Evolutionary conservation across 1,139 yeast genomes (phyloP), one percentile per base, ranked within the genome.

Genomic region (Blastobotrys ciferrii): DNA sequence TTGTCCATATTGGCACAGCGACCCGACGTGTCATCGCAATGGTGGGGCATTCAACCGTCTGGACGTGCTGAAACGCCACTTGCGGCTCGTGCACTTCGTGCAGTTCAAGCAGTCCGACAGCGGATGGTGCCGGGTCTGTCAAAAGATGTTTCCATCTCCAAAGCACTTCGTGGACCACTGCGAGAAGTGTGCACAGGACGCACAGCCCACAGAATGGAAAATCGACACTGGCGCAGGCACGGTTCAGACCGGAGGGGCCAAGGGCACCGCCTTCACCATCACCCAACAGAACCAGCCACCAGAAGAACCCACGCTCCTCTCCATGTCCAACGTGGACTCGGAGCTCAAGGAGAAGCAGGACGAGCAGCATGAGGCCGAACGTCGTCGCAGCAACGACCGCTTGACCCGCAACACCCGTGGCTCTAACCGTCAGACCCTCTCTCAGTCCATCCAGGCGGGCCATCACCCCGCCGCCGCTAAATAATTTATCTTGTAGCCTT

Each of bases 41-140:
- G 86, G 84, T 11, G 89, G 89, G 3, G 77, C 85, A 0, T 84
- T 84, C 64, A 80, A 79, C 58, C 69, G 91, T 45, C 67, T 82
- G 50, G 91, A 84, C 58, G 89, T 84, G 30, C 68, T 84, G 53
- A 84, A 83, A 56, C 72, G 91, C 45, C 91, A 84, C 63, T 68
- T 84, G 50, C 73, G 77, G 50, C 70, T 84, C 46, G 86, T 84
- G 23, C 91, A 84, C 65, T 81, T 73, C 60, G 81, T 79, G 25
- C 79, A 60, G 50, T 61, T 65, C 52, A 64, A 66, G 48, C 60
- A 68, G 51, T 71, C 73, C 11, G 84, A 79, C 42, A 73, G 80
- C 2, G 88, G 88, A 4, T 78, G 82, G 81, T 82, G 88, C 63
- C 67, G 84, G 32, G 67, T 75, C 13, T 82, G 88, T 60, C 82